These are phyloP conservation scores for Conoideocrella luteorostrata DNA, from an alignment of 2,329 filamentous ascomycete genomes.

Conservation along the genomic window DNA sequence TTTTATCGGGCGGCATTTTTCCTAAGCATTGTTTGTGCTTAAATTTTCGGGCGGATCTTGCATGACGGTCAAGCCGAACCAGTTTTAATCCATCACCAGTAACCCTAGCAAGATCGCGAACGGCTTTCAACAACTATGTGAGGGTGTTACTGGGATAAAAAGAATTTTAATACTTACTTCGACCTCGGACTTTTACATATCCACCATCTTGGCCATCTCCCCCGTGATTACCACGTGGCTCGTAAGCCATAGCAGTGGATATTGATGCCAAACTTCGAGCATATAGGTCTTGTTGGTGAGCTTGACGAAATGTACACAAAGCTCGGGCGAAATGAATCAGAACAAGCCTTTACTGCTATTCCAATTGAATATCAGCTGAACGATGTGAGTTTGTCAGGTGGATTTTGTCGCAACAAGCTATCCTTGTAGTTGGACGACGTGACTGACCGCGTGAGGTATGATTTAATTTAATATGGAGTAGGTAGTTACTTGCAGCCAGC, in stretches of 20 bases:
- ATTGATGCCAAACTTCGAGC: conserved; percentile 2
- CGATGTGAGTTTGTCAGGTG: neutral
- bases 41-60: too few relatives aligned
- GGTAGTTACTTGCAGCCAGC: neutral
- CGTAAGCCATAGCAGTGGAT: conserved; percentile 41
- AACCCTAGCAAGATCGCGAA: conserved; percentile 8
- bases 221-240: conserved; percentile 45
- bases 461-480: neutral
- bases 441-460: neutral
- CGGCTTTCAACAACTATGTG: too few relatives aligned
- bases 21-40: too few relatives aligned
- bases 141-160: too few relatives aligned
- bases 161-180: conserved; percentile 40
- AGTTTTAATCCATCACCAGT: too few relatives aligned
- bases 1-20: too few relatives aligned
- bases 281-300: conserved; percentile 6
- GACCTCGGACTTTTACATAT: conserved; percentile 43
- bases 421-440: conserved; percentile 1
- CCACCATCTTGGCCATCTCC: conserved; percentile 37
- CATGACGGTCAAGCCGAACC: too few relatives aligned
- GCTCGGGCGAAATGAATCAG: too few relatives aligned
- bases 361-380: too few relatives aligned
- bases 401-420: neutral
- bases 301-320: neutral
- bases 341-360: neutral